Conservation (phyloP, 164 flowering plant genomes). For the Kingdonia uniflora region DNA sequence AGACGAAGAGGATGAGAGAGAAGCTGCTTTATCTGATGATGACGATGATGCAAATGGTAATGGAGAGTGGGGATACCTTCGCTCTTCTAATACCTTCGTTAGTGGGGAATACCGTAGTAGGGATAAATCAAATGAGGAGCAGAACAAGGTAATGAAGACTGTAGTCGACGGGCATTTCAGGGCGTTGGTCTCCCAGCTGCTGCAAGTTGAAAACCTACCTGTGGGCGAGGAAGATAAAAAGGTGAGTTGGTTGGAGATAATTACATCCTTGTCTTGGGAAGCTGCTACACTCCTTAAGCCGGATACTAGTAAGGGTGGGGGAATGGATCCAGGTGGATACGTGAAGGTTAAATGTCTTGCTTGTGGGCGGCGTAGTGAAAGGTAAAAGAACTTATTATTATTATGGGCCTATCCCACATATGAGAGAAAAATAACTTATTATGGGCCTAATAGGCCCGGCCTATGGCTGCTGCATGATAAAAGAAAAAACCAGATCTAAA, state of each 20-base stretch:
- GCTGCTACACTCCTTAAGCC: slow-evolving; percentile 93
- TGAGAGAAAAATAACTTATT: no score
- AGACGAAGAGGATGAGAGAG: slow-evolving; percentile 88
- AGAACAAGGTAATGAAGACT: slow-evolving; percentile 72
- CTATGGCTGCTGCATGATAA: no score
- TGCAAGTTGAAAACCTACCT: slow-evolving; percentile 84
- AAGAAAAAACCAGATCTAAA: no score
- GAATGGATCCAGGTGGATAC: slow-evolving; percentile 99
- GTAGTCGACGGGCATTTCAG: slow-evolving; percentile 96
- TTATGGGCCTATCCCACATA: no score
- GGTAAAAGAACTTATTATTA: no score
- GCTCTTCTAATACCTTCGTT: slow-evolving; percentile 66
- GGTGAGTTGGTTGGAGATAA: slow-evolving; percentile 86
- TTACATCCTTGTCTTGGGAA: slow-evolving; percentile 91
- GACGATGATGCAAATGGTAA: slow-evolving; percentile 62
- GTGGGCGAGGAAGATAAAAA: slow-evolving; percentile 46
- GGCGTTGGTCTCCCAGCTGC: slow-evolving; percentile 84
- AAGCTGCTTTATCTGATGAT: slow-evolving; percentile 55
- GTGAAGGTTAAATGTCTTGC: slow-evolving; percentile 95
- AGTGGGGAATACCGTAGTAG: slow-evolving; percentile 62
- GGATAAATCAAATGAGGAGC: slow-evolving; percentile 78
- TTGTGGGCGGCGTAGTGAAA: slow-evolving; percentile 68
- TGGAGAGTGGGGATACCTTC: slow-evolving; percentile 79
- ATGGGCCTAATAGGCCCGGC: no score
- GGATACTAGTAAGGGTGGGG: slow-evolving; percentile 87